Base-by-base conservation (phyloP, 106 monocot species). In the Vanilla planifolia region DNA sequence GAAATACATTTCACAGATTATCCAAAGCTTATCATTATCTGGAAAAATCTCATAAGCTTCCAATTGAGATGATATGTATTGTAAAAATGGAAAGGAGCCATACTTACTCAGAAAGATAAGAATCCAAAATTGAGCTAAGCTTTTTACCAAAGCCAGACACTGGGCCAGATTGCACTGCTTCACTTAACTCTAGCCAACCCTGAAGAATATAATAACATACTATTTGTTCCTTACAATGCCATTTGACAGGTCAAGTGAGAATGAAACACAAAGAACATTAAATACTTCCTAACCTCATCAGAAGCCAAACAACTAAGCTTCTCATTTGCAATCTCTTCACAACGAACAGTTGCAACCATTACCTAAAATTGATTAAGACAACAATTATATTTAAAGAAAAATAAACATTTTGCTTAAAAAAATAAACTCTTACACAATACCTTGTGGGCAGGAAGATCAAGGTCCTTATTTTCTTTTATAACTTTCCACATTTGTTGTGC, bases 381-480 rank as follows among this genome's bases (percentile, higher is more conserved):
- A n/a, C 45, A 59, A 43, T 10, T 25, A 26, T 48, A 37, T 1
- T 0, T 3, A 50, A 22, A 42, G 1, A 35, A n/a, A 3, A 21
- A 40, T n/a, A 16, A 23, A 59, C 25, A 8, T 15, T 13, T 33
- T 13, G 1, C 2, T 9, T 55, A 5, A 40, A 20, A 26, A 78
- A 47, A 20, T n/a, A n/a, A n/a, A 55, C 7, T 33, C 5, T 22
- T 35, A 20, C 44, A 67, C 3, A 11, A 14, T 45, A 78, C 83
- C 78, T 83, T 78, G 63, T 83, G 83, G 74, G 74, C 83, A 68
- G 83, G 83, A 64, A 83, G 78, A 39, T 83, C 71, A 29, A 83
- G 77, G 11, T 83, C 83, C 44, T 78, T 83, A 67, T 77, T 83
- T 74, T 83, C 83, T 45, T 59, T 28, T 55, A 83, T 83, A 32